These are phyloP conservation scores for Cordyceps cateniannulata DNA, from an alignment of 2,329 filamentous ascomycete genomes.

Conservation along the genomic window DNA sequence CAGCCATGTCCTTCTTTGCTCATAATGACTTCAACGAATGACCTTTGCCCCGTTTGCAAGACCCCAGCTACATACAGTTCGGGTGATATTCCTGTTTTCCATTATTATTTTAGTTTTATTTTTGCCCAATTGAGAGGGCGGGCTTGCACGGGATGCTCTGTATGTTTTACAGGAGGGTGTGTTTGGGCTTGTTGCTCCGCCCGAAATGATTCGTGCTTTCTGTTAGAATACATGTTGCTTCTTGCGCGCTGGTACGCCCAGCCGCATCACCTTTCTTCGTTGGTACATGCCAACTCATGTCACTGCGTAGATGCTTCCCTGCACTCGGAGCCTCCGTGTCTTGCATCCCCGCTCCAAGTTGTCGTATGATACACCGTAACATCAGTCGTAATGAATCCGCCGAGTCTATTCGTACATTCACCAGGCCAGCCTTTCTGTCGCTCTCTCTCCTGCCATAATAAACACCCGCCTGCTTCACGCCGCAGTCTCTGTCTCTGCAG, in stretches of 20 bases:
- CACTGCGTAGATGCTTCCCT: background rate
- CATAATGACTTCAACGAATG: conserved; percentile 4
- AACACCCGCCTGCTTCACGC: background rate
- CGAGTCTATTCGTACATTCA: background rate
- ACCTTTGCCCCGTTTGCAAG: background rate
- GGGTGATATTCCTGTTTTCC: background rate
- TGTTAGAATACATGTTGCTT: conserved; percentile 8
- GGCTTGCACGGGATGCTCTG: background rate
- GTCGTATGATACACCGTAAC: background rate
- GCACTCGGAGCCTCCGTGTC: background rate
- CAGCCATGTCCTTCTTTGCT: background rate
- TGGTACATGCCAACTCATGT: conserved; percentile 1
- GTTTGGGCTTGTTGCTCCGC: background rate
- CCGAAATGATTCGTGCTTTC: background rate
- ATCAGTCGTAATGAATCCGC: background rate
- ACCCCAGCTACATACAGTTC: background rate
- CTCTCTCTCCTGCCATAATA: background rate
- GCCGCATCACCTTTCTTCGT: background rate
- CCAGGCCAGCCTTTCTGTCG: background rate
- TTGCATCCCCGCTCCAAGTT: background rate
- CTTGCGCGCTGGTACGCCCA: conserved; percentile 6
- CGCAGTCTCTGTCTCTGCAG: conserved; percentile 1
- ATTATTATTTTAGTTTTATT: background rate
- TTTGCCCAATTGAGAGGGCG: background rate
- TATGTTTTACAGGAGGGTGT: background rate